Evolutionary conservation across 2,329 filamentous ascomycete genomes (phyloP).

Genomic region (Epichloe hybrida): DNA sequence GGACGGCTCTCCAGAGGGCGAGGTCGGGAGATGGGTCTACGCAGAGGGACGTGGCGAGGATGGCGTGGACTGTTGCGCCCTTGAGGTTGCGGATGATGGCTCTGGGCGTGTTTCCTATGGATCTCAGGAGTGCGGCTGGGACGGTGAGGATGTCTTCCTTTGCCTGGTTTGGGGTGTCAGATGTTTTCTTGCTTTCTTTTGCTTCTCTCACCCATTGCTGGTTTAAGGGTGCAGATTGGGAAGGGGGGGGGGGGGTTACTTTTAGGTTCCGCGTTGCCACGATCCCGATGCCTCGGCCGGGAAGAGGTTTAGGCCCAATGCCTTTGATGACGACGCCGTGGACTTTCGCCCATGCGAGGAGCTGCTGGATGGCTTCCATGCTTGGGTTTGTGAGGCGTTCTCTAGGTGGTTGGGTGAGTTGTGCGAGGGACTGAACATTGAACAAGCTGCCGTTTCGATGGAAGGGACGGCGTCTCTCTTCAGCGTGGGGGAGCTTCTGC

Average conservation of each 20-base stretch:
- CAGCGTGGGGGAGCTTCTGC: no score
- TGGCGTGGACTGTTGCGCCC: slow-evolving; percentile 49
- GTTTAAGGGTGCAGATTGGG: neutral
- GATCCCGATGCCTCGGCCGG: slow-evolving; percentile 65
- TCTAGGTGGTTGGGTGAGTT: neutral
- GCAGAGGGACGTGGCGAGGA: slow-evolving; percentile 56
- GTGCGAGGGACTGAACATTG: neutral
- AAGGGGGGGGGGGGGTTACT: slow-evolving; percentile 25
- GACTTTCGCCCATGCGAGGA: slow-evolving; percentile 53
- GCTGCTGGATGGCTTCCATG: slow-evolving; percentile 26
- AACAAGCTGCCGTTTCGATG: no score
- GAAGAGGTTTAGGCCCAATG: slow-evolving; percentile 52
- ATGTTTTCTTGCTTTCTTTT: neutral
- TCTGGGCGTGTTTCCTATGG: slow-evolving; percentile 44
- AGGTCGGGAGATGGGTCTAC: slow-evolving; percentile 36
- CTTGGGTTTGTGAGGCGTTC: neutral
- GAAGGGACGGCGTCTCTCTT: no score
- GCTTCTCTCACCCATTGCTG: no score
- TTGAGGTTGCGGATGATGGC: slow-evolving; percentile 38
- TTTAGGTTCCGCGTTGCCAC: slow-evolving; percentile 54
- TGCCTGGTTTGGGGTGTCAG: slow-evolving; percentile 13
- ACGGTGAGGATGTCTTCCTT: slow-evolving; percentile 49
- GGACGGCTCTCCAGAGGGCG: slow-evolving; percentile 49
- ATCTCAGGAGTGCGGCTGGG: slow-evolving; percentile 49
- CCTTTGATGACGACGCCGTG: slow-evolving; percentile 55